Base-by-base conservation (phyloP, 163 green algal genomes). In the Chlamydomonas reinhardtii region DNA sequence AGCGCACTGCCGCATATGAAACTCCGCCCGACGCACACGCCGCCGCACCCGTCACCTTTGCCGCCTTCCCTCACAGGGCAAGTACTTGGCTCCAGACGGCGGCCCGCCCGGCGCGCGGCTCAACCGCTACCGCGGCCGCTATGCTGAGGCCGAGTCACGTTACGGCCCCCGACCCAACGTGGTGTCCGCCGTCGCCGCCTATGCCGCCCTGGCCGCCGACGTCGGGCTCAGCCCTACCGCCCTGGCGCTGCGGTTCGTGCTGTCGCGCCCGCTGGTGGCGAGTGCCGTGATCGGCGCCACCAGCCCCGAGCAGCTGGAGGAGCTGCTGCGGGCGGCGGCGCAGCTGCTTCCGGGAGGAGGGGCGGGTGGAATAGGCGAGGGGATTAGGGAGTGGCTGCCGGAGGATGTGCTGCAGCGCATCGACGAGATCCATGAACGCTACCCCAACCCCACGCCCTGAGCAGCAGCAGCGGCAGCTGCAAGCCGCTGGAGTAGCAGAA, bases 141-240 rank as follows among this genome's bases (percentile, higher is more conserved):
- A 98, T 85, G 94, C 94, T 31, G 96, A 99, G 85, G 96, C 94
- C 0, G 96, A 99, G 88, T 93, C 83, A 17, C 90, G 90, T 17
- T 99, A 99, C 86, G 94, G 93, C 4, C 89, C 92, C 12, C 93
- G 93, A 35, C 90, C 93, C 37, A 96, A 96, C 70, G 94, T 98
- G 4, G 61, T 11, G 14, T 83, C 90, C 59, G 97, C 96, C 20
- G 88, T 97, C 6, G 39, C 59, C 15, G 91, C 83, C 17, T 98
- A 98, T 87, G 84, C 75, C 19, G n/a, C 64, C 0, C 54, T 98
- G 32, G 95, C 95, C 8, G 29, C 56, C 17, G 25, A 82, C n/a
- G 73, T 62, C 19, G 92, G 94, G 35, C 90, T 98, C 48, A 88
- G 71, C 9, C 91, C 93, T 4, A 83, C 90, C 15, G 90, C 92